These are phyloP conservation scores for Xylariomycetidae sp. DNA, from an alignment of 2,329 filamentous ascomycete species.

Conservation along the genomic window DNA sequence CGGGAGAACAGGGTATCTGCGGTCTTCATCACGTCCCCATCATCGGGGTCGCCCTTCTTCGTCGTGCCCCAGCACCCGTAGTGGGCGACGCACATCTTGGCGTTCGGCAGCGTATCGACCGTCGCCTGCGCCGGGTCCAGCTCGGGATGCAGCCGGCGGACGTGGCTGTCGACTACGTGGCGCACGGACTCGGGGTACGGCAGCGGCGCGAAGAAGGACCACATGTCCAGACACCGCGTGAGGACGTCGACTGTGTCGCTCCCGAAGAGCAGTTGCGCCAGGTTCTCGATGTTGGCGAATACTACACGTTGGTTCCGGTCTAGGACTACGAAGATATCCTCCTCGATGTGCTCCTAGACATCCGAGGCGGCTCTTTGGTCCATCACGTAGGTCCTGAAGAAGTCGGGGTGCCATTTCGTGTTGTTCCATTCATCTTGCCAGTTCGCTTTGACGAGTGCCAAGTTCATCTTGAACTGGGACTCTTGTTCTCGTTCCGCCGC, in stretches of 20 bases:
- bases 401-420: conserved; percentile 2
- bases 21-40: conserved; percentile 2
- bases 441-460: conserved; percentile 1
- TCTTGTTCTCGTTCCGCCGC: background rate
- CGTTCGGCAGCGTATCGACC: conserved; percentile 9
- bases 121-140: conserved; percentile 12
- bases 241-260: conserved; percentile 4
- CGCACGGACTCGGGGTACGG: conserved; percentile 9
- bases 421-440: conserved; percentile 6
- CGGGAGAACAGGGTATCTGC: conserved; percentile 1
- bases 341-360: conserved; percentile 7
- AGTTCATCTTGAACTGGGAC: background rate
- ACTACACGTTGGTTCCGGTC: conserved; percentile 10
- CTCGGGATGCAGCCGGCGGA: conserved; percentile 12
- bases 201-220: conserved; percentile 11
- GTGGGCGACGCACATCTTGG: conserved; percentile 13
- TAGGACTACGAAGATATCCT: conserved; percentile 5
- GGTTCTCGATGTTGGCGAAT: conserved; percentile 13
- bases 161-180: conserved; percentile 11
- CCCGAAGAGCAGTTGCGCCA: conserved; percentile 7
- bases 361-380: conserved; percentile 6
- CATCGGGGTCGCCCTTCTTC: conserved; percentile 3
- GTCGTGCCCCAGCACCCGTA: conserved; percentile 17
- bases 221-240: conserved; percentile 8
- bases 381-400: conserved; percentile 7